Percentiles rank a stretch among this genome's conserved stretches.
phyloP scores from a whole-genome alignment of 352 stramenopile species.

The Phytophthora megakarya region DNA sequence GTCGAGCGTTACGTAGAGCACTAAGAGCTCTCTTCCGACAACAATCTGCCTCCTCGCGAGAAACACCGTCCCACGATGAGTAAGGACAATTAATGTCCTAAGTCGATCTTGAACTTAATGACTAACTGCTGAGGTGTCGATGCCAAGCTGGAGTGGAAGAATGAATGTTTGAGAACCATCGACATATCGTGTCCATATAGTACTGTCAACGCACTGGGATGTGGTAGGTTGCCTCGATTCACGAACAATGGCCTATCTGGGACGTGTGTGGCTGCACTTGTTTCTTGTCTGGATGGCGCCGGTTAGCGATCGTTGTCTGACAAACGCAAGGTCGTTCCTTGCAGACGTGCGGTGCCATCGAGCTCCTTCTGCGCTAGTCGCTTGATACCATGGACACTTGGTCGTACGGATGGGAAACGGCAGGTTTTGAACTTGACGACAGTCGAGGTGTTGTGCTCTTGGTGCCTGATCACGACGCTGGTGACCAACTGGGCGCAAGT shows the following conservation, averaged over 20 bases:
- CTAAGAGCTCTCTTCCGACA: background rate
- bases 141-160: background rate
- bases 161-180: background rate
- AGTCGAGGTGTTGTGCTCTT: background rate
- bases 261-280: background rate
- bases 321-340: background rate
- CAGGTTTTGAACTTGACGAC: constrained; percentile 1
- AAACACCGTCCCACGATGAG: background rate
- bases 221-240: background rate
- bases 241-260: background rate
- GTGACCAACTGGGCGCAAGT: constrained; percentile 2
- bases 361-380: constrained; percentile 3
- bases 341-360: constrained; percentile 1
- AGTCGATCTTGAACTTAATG: background rate
- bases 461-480: background rate
- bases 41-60: background rate
- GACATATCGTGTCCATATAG: background rate
- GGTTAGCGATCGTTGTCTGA: background rate
- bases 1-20: background rate
- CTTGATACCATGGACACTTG: constrained; percentile 1
- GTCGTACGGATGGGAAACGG: background rate
- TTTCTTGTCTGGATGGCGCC: background rate
- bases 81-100: background rate
- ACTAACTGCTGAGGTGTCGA: background rate
- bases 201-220: background rate